phyloP scores from a whole-genome alignment of 2,329 filamentous ascomycete genomes.

The Huntiella moniliformis region DNA sequence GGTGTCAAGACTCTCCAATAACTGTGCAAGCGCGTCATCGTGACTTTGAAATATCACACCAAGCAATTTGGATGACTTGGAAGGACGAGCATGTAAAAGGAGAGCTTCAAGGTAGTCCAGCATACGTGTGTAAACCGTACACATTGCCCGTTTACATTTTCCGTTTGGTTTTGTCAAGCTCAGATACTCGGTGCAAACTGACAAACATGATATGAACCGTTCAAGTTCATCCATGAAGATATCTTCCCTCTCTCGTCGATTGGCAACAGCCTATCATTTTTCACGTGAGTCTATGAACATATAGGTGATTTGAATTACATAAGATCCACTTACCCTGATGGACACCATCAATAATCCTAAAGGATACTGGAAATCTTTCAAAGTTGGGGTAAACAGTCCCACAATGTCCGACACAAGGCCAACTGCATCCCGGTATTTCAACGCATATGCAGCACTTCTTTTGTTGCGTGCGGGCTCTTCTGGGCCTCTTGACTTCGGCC shows the following conservation, averaged over 20 bases:
- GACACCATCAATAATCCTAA: constrained; percentile 9
- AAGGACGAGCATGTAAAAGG: constrained; percentile 6
- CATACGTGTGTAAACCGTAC: constrained; percentile 3
- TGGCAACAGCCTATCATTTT: constrained; percentile 4
- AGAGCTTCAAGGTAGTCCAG: constrained; percentile 7
- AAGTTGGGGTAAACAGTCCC: background rate
- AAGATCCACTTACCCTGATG: constrained; percentile 1
- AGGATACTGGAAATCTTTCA: constrained; percentile 5
- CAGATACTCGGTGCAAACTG: background rate
- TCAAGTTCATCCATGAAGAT: constrained; percentile 2
- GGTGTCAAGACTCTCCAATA: no score
- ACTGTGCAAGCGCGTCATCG: no score
- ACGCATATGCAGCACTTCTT: background rate
- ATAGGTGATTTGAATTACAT: background rate
- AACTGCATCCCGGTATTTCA: background rate
- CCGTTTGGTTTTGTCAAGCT: constrained; percentile 1
- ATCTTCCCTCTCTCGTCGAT: constrained; percentile 9
- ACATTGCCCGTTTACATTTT: constrained; percentile 7
- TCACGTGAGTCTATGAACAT: background rate
- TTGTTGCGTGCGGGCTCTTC: no score
- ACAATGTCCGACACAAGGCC: constrained; percentile 1
- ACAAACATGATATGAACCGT: constrained; percentile 1
- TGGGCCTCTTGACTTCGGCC: background rate
- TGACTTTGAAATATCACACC: no score
- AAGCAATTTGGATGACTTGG: background rate